Conservation (phyloP, 2,329 filamentous ascomycete species). For the Pseudogymnoascus verrucosus region DNA sequence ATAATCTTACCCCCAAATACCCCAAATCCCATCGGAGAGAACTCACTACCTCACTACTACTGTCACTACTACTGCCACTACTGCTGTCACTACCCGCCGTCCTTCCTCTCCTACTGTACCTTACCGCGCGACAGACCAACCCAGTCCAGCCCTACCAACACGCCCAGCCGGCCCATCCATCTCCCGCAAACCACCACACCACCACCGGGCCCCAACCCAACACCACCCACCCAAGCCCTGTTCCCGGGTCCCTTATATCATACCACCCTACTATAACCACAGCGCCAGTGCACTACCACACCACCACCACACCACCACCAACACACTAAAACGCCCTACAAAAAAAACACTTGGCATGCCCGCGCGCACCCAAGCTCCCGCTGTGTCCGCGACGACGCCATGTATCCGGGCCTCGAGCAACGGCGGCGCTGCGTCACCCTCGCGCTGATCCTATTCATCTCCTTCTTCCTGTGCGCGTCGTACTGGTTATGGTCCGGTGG, state of each 20-base stretch:
- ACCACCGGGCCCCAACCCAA: neutral
- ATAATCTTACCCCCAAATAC: neutral
- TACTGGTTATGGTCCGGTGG: neutral
- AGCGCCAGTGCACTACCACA: neutral
- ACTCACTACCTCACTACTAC: neutral
- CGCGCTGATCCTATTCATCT: neutral
- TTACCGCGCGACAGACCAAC: neutral
- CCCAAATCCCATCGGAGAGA: neutral
- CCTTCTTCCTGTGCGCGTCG: neutral
- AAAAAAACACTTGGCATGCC: neutral
- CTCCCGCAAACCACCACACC: neutral
- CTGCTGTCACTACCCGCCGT: neutral
- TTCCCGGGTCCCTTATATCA: neutral
- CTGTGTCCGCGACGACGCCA: neutral
- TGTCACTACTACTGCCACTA: neutral
- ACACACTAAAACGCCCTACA: neutral
- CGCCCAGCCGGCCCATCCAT: neutral
- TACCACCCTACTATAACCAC: neutral
- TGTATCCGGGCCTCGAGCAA: neutral
- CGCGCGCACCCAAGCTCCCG: neutral
- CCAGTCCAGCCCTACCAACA: neutral
- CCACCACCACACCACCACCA: neutral
- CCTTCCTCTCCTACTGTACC: neutral
- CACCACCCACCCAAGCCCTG: neutral
- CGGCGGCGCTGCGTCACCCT: neutral